phyloP scores from a whole-genome alignment of 139 green algal genomes.

The Closterium sp. region DNA sequence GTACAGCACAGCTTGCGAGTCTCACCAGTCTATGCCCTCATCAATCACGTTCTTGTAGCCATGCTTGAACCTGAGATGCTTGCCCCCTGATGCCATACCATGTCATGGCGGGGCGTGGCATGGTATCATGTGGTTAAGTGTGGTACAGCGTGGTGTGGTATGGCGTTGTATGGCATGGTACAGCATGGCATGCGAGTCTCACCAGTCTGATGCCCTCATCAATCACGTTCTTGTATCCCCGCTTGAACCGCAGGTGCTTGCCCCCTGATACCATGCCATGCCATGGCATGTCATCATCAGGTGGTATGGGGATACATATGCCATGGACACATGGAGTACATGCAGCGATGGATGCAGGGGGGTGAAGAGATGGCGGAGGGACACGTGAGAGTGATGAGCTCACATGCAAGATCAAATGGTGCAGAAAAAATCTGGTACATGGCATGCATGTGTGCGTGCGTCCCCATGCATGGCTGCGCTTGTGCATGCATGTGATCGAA shows the following conservation, averaged over 20 bases:
- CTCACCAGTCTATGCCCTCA: slow-evolving; percentile 43
- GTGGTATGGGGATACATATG: not conserved
- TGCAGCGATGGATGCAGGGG: no score
- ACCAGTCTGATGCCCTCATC: slow-evolving; percentile 51
- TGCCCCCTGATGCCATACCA: slow-evolving; percentile 25
- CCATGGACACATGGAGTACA: no score
- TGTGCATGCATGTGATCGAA: not conserved
- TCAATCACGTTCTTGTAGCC: slow-evolving; percentile 98
- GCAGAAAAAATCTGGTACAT: not conserved
- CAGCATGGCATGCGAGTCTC: not conserved
- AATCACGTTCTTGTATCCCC: slow-evolving; percentile 98
- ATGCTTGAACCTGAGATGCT: slow-evolving; percentile 72
- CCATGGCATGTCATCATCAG: no score
- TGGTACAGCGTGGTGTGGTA: no score
- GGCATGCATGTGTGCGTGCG: no score
- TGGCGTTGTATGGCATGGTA: no score
- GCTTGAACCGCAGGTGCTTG: slow-evolving; percentile 70
- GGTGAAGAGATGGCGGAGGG: no score
- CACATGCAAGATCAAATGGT: not conserved
- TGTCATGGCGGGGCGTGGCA: not conserved
- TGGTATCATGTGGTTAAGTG: no score
- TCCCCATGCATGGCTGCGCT: not conserved
- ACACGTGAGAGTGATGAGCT: no score
- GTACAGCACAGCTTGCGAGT: no score
- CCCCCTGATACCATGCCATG: slow-evolving; percentile 31